A percentile compares a stretch with the other conserved stretches of the same genome.
These are phyloP conservation scores for Inga laurina DNA, from an alignment of 306 rosid genomes.

Conservation along the genomic window DNA sequence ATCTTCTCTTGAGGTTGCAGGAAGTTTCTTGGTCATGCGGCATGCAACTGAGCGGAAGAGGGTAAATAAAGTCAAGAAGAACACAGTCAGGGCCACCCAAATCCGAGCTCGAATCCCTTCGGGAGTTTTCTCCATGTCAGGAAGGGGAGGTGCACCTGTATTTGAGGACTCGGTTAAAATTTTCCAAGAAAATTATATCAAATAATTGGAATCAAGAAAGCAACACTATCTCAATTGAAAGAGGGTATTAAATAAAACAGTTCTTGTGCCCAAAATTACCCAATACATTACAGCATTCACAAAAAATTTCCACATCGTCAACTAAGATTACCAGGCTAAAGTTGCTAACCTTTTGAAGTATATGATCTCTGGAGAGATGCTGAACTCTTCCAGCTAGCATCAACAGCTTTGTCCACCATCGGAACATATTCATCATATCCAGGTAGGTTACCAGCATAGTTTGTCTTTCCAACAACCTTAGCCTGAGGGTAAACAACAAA, in stretches of 20 bases:
- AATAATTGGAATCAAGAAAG: slow-evolving; percentile 27
- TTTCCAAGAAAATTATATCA: slow-evolving; percentile 17
- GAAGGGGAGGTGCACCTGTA: slow-evolving; percentile 58
- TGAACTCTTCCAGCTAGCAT: slow-evolving; percentile 81
- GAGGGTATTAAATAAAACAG: neutral
- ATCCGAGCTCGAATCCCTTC: slow-evolving; percentile 64
- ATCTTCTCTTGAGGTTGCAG: slow-evolving; percentile 40
- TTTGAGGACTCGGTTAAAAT: slow-evolving; percentile 26
- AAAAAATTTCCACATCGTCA: slow-evolving; percentile 4
- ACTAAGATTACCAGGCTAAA: slow-evolving; percentile 15
- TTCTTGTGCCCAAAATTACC: neutral
- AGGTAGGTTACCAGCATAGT: slow-evolving; percentile 54
- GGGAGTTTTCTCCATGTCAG: slow-evolving; percentile 39
- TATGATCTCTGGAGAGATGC: slow-evolving; percentile 53
- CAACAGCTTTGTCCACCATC: slow-evolving; percentile 97
- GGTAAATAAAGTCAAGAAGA: slow-evolving; percentile 63
- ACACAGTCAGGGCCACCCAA: slow-evolving; percentile 60
- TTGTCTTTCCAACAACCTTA: slow-evolving; percentile 72
- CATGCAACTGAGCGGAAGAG: slow-evolving; percentile 50
- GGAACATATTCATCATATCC: slow-evolving; percentile 97
- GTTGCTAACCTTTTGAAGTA: slow-evolving; percentile 65
- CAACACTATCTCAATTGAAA: neutral
- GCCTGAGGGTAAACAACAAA: slow-evolving; percentile 53
- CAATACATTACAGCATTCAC: slow-evolving; percentile 4
- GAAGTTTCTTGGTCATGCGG: slow-evolving; percentile 55